Evolutionary conservation across 2,329 filamentous ascomycete genomes (phyloP).

Genomic region (Rhinocladiella mackenziei): DNA sequence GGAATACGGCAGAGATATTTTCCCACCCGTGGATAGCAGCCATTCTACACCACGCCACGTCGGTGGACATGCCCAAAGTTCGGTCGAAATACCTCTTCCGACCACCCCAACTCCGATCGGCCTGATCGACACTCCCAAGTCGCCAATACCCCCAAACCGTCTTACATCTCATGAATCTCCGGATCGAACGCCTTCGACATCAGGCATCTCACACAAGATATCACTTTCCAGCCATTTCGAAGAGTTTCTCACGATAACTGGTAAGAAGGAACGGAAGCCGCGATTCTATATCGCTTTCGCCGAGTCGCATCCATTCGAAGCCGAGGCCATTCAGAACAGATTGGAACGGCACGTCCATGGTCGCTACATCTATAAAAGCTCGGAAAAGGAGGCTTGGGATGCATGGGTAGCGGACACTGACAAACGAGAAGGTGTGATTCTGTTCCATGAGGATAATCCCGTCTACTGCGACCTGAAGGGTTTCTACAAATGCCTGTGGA

Average conservation of each 20-base stretch:
- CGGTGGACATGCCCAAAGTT: background rate
- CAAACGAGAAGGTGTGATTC: constrained; percentile 3
- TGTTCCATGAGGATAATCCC: constrained; percentile 14
- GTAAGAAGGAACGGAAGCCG: constrained; percentile 3
- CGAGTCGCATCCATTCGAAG: constrained; percentile 14
- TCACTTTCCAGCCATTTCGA: constrained; percentile 1
- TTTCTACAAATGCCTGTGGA: constrained; percentile 2
- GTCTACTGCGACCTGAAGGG: constrained; percentile 11
- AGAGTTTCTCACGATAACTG: background rate
- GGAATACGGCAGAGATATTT: background rate
- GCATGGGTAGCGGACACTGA: constrained; percentile 9
- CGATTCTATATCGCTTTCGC: constrained; percentile 22
- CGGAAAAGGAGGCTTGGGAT: constrained; percentile 14
- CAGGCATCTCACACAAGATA: too few relatives aligned
- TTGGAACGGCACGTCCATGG: constrained; percentile 1
- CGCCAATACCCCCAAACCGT: background rate
- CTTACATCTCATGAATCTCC: background rate
- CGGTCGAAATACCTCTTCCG: background rate
- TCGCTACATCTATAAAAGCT: constrained; percentile 14
- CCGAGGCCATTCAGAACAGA: constrained; percentile 14
- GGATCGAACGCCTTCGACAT: too few relatives aligned
- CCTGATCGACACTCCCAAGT: background rate
- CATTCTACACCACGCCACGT: too few relatives aligned
- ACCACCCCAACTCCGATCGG: too few relatives aligned
- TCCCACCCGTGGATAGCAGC: background rate